Evolutionary conservation across 2,329 filamentous ascomycete species (phyloP).

Genomic region (Neofusicoccum sp.): DNA sequence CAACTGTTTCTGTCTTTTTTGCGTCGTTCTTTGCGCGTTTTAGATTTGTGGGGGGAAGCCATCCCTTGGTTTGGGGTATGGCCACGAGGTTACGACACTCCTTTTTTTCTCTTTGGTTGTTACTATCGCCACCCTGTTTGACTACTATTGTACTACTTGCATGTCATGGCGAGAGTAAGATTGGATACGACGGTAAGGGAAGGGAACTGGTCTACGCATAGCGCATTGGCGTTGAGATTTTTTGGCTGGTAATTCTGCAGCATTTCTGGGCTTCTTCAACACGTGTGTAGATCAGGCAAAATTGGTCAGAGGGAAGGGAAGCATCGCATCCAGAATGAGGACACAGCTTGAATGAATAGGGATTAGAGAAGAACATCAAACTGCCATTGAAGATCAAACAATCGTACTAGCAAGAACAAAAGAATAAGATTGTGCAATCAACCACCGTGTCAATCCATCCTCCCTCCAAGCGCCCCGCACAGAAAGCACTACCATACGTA

Average conservation of each 20-base stretch:
- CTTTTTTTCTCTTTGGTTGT: background rate
- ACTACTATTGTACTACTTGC: background rate
- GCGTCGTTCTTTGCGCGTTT: background rate
- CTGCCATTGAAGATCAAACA: background rate
- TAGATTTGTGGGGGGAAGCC: background rate
- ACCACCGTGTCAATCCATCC: too few relatives aligned
- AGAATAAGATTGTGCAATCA: too few relatives aligned
- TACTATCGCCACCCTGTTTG: background rate
- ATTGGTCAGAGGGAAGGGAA: background rate
- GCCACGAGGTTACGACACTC: slow-evolving; percentile 11
- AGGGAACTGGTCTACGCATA: slow-evolving; percentile 6
- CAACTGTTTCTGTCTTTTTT: background rate
- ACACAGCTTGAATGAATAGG: background rate
- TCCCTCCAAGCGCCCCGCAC: too few relatives aligned
- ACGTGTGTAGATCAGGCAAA: background rate
- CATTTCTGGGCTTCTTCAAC: background rate
- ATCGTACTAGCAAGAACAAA: too few relatives aligned
- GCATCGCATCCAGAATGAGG: background rate
- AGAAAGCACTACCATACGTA: too few relatives aligned
- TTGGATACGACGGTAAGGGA: background rate
- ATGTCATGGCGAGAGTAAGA: background rate
- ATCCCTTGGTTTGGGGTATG: background rate
- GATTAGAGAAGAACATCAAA: background rate
- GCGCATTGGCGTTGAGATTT: background rate
- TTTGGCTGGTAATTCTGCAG: background rate